phyloP scores from a whole-genome alignment of 73 alveolate species.

The Paramecium caudatum region DNA sequence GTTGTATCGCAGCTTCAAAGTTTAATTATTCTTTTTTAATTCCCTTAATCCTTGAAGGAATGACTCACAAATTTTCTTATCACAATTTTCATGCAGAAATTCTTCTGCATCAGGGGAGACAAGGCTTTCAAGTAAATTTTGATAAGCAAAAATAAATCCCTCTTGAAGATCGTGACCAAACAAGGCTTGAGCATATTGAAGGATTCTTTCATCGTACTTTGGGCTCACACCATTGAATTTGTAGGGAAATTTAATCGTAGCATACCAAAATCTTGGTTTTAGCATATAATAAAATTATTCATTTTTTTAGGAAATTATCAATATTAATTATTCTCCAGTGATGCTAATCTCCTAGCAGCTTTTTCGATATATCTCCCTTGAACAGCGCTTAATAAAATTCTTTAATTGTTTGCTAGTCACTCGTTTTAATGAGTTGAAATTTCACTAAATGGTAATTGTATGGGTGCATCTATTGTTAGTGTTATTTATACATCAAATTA shows the following conservation, averaged over 20 bases:
- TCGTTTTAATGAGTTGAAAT: not conserved
- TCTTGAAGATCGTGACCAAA: not conserved
- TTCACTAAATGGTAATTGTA: not conserved
- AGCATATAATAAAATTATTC: not conserved
- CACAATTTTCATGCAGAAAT: conserved; percentile 26
- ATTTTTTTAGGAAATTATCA: conserved; percentile 40
- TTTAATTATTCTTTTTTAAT: not conserved
- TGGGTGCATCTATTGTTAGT: not conserved
- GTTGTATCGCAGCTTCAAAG: not conserved
- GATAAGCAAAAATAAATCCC: not conserved
- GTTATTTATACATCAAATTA: not conserved
- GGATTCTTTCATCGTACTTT: not conserved
- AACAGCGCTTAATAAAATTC: not conserved
- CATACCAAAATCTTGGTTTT: too few species aligned
- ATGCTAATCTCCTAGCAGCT: not conserved
- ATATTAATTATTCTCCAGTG: conserved; percentile 47
- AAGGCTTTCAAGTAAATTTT: not conserved
- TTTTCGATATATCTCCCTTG: not conserved
- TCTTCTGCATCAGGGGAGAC: not conserved
- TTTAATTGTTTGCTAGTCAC: not conserved
- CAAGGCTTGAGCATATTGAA: not conserved
- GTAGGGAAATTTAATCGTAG: conserved; percentile 13
- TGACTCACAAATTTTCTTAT: not conserved
- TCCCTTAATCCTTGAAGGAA: not conserved
- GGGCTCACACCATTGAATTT: conserved; percentile 18